Evolutionary conservation across 441 rosid genomes (phyloP), one percentile per base, ranked within the genome.

Genomic region (Erodium chrysanthum): DNA sequence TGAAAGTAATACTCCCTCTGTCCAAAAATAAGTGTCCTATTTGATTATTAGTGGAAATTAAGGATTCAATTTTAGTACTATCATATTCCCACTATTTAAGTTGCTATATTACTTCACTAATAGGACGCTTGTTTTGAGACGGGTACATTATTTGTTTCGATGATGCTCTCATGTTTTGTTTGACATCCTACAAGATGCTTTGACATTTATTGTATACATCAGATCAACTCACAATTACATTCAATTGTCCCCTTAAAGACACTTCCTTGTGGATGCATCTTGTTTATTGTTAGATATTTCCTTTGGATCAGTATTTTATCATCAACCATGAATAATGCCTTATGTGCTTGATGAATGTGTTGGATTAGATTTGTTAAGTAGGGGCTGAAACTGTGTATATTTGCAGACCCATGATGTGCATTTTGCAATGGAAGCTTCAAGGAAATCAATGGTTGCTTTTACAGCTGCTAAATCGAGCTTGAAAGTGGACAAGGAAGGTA

Each of bases 401-500:
- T 77, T 82, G 68, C 91, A 95, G 99, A 69, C 86, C n/a, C 96
- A 90, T 71, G 86, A 95, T 65, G 86, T 86, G 65, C 84, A 77
- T 80, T 82, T 70, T 83, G 96, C 96, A 54, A 86, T 93, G 96
- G 97, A 91, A 70, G 98, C 98, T 71, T 84, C 98, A 8, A 88
- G 89, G 77, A 95, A 86, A 81, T 88, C 97, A 15, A 84, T 76
- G 62, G 66, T 64, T 74, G 88, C 97, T 37, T 84, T 91, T 74
- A 77, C 82, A 59, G 88, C 90, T 68, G 87, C 84, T 70, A 81
- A 68, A 71, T 73, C 64, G 21, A 81, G 77, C 77, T 74, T 76
- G 67, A 87, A 71, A 67, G 96, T 86, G 54, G 75, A 71, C 42
- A 81, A 78, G 78, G 97, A 91, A 63, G 82, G 80, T 72, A 73